Percentiles rank a stretch among this genome's conserved stretches.
Conservation (phyloP, 2,329 filamentous ascomycete genomes). For the Trichoderma asperellum region DNA sequence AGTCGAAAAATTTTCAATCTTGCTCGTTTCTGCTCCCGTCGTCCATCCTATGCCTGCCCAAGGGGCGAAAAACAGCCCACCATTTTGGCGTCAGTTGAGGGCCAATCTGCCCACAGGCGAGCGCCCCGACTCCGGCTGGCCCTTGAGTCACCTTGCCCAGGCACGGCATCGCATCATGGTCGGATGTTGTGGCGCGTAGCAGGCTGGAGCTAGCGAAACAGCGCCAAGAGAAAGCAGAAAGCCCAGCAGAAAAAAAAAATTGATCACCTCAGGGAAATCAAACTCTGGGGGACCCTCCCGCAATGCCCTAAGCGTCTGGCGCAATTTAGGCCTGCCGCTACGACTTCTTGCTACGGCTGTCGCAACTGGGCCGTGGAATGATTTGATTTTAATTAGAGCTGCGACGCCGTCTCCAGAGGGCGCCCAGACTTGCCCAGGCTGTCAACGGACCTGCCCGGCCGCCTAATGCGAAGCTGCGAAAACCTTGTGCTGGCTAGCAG, state of each 20-base stretch:
- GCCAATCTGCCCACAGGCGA: constrained; percentile 27
- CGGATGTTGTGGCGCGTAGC: constrained; percentile 18
- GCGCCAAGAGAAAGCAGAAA: constrained; percentile 2
- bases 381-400: constrained; percentile 17
- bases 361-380: not conserved
- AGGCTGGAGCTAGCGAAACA: constrained; percentile 6
- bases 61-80: constrained; percentile 30
- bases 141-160: constrained; percentile 27
- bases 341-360: constrained; percentile 7
- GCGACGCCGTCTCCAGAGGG: not conserved
- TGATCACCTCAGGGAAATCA: not conserved
- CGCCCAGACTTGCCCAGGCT: constrained; percentile 2
- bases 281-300: constrained; percentile 14
- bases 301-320: constrained; percentile 2
- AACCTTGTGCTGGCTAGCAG: not conserved
- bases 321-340: constrained; percentile 19
- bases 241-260: not conserved
- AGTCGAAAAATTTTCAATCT: not conserved
- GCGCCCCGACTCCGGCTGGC: constrained; percentile 15
- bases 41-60: constrained; percentile 12
- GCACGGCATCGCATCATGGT: constrained; percentile 27
- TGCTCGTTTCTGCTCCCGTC: not conserved
- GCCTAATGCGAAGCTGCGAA: not conserved
- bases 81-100: constrained; percentile 13
- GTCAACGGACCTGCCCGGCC: constrained; percentile 27